Evolutionary conservation across 2,329 filamentous ascomycete species (phyloP), one percentile per base, ranked within the genome.

Genomic region (Phoma sp.): DNA sequence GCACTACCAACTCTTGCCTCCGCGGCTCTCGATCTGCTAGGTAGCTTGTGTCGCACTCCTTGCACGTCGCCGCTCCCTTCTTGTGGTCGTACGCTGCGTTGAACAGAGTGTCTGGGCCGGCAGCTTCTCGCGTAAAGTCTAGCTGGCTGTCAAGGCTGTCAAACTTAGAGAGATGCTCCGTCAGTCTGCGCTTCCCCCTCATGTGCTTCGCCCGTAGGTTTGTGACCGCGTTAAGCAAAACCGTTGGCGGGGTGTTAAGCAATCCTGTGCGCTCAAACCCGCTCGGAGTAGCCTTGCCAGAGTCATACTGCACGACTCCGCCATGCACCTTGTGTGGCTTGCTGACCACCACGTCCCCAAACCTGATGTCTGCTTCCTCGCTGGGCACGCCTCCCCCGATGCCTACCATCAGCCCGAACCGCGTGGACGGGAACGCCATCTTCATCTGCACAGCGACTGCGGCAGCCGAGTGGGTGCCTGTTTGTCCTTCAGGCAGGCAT

Each of bases 381-480:
- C 54, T 59, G 9, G 64, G 61, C n/a, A 66, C 64, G 18, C 66
- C 66, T 23, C 74, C 74, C 0, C 75, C 78, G 30, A 81, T 76
- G 15, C 78, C 78, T 1, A 81, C 77, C 69, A 81, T 72, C 1
- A 81, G 64, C 2, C 71, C 72, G 32, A 80, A 67, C 17, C 60
- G 66, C 26, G 79, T 74, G 2, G 18, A 32, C 5, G 42, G 52
- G 53, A 77, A 78, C 4, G 65, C 67, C 5, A 57, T 43, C 12
- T 50, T 47, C 64, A 77, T 72, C 15, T 68, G 56, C 20, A 53
- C 66, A 1, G 70, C 71, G 2, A 73, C 69, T 2, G 59, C 60
- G 9, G 75, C 72, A 1, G 76, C 72, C 3, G 71, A 49, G 37
- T 49, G 69, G 9, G 53, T 76, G 11, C 76, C 77, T 33, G 69